phyloP scores from a whole-genome alignment of 164 flowering plant species.

The Annona squamosa region DNA sequence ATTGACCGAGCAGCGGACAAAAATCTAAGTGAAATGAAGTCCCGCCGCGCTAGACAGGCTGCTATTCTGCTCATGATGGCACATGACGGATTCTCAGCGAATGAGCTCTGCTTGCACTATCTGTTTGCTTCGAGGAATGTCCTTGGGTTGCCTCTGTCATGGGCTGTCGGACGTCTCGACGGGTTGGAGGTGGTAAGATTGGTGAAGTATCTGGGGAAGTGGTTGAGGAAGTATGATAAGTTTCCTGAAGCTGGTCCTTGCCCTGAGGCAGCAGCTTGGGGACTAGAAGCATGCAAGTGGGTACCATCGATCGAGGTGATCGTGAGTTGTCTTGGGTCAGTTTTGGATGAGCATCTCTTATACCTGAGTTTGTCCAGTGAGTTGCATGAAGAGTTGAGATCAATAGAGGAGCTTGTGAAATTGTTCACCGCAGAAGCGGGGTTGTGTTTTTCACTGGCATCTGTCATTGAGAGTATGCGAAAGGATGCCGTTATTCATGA shows the following conservation, averaged over 20 bases:
- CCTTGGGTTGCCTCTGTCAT: conserved; percentile 55
- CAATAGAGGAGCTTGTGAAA: conserved; percentile 37
- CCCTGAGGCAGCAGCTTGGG: conserved; percentile 31
- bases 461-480: conserved; percentile 39
- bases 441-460: conserved; percentile 44
- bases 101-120: conserved; percentile 80
- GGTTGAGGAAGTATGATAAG: conserved; percentile 80
- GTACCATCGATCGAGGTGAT: conserved; percentile 60
- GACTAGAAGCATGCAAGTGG: conserved; percentile 58
- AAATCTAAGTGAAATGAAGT: conserved; percentile 22
- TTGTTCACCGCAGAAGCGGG: conserved; percentile 53
- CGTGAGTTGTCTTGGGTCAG: conserved; percentile 49
- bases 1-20: conserved; percentile 24
- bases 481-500: conserved; percentile 3
- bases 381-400: conserved; percentile 61
- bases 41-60: conserved; percentile 44
- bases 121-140: conserved; percentile 43
- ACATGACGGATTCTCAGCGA: conserved; percentile 56
- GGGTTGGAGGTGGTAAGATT: conserved; percentile 50
- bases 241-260: conserved; percentile 71
- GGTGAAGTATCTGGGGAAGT: conserved; percentile 64
- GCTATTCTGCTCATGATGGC: conserved; percentile 67
- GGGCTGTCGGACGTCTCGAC: conserved; percentile 48
- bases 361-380: conserved; percentile 57
- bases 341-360: conserved; percentile 74